A percentile compares a stretch with the other conserved stretches of the same genome.
These are phyloP conservation scores for Glutinoglossum americanum DNA, from an alignment of 495 filamentous ascomycete species.

Conservation along the genomic window DNA sequence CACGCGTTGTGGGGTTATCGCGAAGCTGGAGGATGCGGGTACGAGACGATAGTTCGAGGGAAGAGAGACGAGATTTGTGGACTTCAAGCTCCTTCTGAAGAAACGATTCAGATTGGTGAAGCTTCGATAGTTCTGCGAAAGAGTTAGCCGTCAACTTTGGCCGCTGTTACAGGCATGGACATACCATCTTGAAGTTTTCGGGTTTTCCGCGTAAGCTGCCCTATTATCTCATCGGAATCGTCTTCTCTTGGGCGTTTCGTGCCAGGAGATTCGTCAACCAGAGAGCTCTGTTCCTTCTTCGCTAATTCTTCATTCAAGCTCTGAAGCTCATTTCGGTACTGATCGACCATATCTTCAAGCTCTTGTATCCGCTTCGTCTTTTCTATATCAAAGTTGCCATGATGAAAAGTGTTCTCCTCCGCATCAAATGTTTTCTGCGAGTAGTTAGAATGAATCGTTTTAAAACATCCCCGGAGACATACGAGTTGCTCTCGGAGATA, in stretches of 20 bases:
- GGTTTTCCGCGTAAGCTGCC: constrained; percentile 66
- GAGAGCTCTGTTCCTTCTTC: constrained; percentile 27
- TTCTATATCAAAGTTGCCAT: constrained; percentile 52
- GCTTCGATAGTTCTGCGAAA: constrained; percentile 25
- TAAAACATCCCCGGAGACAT: not conserved
- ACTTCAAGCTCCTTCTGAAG: constrained; percentile 59
- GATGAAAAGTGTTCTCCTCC: constrained; percentile 70
- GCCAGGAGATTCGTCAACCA: constrained; percentile 22
- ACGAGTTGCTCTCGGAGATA: constrained; percentile 70
- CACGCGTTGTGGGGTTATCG: constrained; percentile 70
- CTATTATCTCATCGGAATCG: constrained; percentile 53
- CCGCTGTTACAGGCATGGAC: not conserved
- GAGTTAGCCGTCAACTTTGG: not conserved
- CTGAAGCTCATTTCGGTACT: constrained; percentile 70
- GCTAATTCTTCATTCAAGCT: constrained; percentile 48
- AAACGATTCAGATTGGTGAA: constrained; percentile 41
- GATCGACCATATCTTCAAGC: constrained; percentile 66
- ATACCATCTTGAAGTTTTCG: constrained; percentile 54
- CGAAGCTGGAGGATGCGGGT: constrained; percentile 74
- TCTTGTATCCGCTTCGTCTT: constrained; percentile 57
- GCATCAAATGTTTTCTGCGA: constrained; percentile 54
- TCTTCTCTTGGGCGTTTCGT: constrained; percentile 37
- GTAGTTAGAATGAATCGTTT: not conserved
- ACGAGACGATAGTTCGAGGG: constrained; percentile 48
- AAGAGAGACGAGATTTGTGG: constrained; percentile 41